Percentiles rank a stretch among this genome's conserved stretches.
Evolutionary conservation across 2,329 filamentous ascomycete species (phyloP).

Genomic region (Phaeosphaeriaceae sp.): DNA sequence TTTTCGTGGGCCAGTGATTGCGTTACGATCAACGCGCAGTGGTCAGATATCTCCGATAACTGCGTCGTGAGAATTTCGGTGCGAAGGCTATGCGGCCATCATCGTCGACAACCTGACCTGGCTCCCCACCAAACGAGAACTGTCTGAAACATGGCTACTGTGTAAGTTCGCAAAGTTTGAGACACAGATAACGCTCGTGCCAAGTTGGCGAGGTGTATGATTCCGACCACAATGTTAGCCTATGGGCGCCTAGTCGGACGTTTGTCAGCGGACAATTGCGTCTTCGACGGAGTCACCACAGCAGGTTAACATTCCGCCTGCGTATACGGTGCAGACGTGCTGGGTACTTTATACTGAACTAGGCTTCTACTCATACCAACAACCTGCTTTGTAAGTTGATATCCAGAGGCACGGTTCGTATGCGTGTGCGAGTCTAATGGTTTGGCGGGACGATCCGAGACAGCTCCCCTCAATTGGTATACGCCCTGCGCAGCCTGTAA

Average conservation of each 20-base stretch:
- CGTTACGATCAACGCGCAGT: not conserved
- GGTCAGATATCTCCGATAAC: not conserved
- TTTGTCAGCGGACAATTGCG: conserved; percentile 3
- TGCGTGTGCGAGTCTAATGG: not conserved
- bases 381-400: not conserved
- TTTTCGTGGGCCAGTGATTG: not conserved
- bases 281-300: not conserved
- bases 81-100: not conserved
- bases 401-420: not conserved
- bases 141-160: not conserved
- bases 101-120: not conserved
- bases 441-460: not conserved
- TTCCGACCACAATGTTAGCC: not conserved
- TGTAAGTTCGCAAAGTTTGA: too few species aligned
- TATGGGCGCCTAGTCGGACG: not conserved
- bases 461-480: not conserved
- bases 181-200: too few species aligned
- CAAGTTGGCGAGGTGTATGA: not conserved
- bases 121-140: not conserved
- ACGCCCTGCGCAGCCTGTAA: not conserved
- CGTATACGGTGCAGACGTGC: not conserved
- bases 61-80: not conserved
- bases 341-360: not conserved
- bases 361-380: not conserved
- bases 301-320: not conserved